A percentile compares a stretch with the other conserved stretches of the same genome.
Evolutionary conservation across 768 basidiomycete species (phyloP).

Genomic region (Amanita pseudoporphyria): DNA sequence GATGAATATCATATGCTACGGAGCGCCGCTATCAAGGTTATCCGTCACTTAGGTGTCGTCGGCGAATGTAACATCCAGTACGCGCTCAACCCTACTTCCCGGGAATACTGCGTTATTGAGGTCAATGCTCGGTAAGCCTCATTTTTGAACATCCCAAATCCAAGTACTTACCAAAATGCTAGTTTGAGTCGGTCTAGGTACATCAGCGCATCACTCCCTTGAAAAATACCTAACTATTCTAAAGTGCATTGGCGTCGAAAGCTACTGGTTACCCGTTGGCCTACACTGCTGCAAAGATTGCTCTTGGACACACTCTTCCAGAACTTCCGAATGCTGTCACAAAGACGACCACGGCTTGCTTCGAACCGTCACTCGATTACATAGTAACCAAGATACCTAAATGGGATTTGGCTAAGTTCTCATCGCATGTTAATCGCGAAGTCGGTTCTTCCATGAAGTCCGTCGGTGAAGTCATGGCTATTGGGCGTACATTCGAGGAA

Average conservation of each 20-base stretch:
- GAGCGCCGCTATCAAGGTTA: slow-evolving; percentile 93
- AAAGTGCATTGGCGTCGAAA: slow-evolving; percentile 91
- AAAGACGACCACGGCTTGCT: slow-evolving; percentile 98
- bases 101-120: slow-evolving; percentile 97
- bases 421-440: slow-evolving; percentile 84
- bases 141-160: slow-evolving; percentile 1
- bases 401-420: slow-evolving; percentile 99
- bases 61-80: slow-evolving; percentile 99
- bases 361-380: slow-evolving; percentile 97
- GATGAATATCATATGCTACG: slow-evolving; percentile 99
- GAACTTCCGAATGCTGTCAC: slow-evolving; percentile 99
- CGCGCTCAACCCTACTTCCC: slow-evolving; percentile 85
- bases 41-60: slow-evolving; percentile 83
- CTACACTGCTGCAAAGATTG: slow-evolving; percentile 98
- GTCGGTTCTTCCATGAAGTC: slow-evolving; percentile 99
- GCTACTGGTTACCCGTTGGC: slow-evolving; percentile 98
- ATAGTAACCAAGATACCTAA: slow-evolving; percentile 99
- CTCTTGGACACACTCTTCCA: slow-evolving; percentile 93
- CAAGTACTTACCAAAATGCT: slow-evolving; percentile 3
- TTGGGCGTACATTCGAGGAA: slow-evolving; percentile 98
- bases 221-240: slow-evolving; percentile 5
- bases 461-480: slow-evolving; percentile 99
- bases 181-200: slow-evolving; percentile 77
- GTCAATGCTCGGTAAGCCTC: slow-evolving; percentile 80
- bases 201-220: slow-evolving; percentile 9